Evolutionary conservation across 805 yeast species (phyloP), one percentile per base, ranked within the genome.

Genomic region (Wickerhamiella sorbophila): DNA sequence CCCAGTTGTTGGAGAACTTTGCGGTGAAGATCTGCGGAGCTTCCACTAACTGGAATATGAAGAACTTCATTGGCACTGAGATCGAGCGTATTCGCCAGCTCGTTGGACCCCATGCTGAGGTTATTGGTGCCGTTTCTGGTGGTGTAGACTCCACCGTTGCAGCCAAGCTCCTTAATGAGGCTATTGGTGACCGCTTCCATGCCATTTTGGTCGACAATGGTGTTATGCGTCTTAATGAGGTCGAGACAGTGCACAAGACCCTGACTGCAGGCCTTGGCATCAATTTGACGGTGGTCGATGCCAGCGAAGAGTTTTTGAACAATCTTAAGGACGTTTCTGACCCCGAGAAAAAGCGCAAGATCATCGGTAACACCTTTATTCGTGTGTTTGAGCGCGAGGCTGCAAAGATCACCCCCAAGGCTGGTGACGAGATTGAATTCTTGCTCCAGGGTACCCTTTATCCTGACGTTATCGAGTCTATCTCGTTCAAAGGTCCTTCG

Each of bases 81-180:
- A 87, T 91, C 57, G 77, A 81, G 52, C 79, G 98, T 66, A 91
- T 91, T 55, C 75, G 86, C 64, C 71, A 74, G 41, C 70, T 88
- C 51, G 96, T 91, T 52, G 98, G 98, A 40, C 96, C 95, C 52
- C 79, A 86, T 44, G 97, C 95, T 44, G 97, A 91, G 67, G 98
- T 91, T 50, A 91, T 91, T 59, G 98, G 98, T 67, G 98, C 98
- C 43, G 98, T 91, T 51, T 85, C 95, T 41, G 98, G 98, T 58
- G 98, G 98, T 70, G 98, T 91, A 49, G 98, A 91, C 67, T 91
- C 98, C 40, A 91, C 98, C 38, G 98, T 91, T 47, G 98, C 96
- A 52, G 96, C 98, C 51, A 91, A 88, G 71, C 74, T 91, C 60
- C 81, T 91, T 94, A 79, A 85, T 51, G 95, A 83, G 69, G 98